Conservation (phyloP, 2,329 filamentous ascomycete genomes). For the Fusarium sulawesiense region DNA sequence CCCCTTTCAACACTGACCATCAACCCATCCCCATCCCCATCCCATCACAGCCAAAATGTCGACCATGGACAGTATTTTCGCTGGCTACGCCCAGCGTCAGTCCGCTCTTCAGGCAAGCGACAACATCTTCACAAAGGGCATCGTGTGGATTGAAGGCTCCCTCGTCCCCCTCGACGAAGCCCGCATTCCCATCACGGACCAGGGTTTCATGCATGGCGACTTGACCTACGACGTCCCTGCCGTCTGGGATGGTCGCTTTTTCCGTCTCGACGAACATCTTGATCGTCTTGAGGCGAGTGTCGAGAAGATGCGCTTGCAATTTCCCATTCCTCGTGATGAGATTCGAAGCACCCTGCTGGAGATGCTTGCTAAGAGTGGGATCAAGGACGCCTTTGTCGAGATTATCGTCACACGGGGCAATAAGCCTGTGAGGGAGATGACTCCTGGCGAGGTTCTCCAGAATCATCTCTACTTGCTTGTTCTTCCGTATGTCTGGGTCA, state of each 20-base stretch:
- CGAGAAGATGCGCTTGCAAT: constrained; percentile 57
- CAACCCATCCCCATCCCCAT: too few relatives aligned
- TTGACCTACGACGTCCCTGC: constrained; percentile 64
- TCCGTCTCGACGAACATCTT: constrained; percentile 63
- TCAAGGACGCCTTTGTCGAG: constrained; percentile 62
- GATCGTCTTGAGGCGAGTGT: constrained; percentile 57
- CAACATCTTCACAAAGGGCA: constrained; percentile 49
- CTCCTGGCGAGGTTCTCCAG: constrained; percentile 51
- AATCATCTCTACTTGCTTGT: constrained; percentile 62
- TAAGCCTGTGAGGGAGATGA: constrained; percentile 53
- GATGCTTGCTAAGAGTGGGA: constrained; percentile 60
- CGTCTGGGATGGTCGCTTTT: constrained; percentile 64
- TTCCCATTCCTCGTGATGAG: constrained; percentile 56
- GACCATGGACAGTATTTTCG: constrained; percentile 57
- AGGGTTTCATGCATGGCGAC: constrained; percentile 64
- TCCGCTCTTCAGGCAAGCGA: constrained; percentile 40
- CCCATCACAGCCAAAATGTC: constrained; percentile 48
- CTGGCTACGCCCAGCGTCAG: constrained; percentile 49
- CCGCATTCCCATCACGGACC: constrained; percentile 61
- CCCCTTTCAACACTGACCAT: too few relatives aligned
- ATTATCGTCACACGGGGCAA: constrained; percentile 63
- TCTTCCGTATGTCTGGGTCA: constrained; percentile 62
- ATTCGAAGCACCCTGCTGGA: constrained; percentile 55
- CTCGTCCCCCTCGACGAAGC: constrained; percentile 58
- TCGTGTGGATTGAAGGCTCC: constrained; percentile 60